A percentile compares a stretch with the other conserved stretches of the same genome.
phyloP scores from a whole-genome alignment of 441 rosid species.

The Croton laevigatus region DNA sequence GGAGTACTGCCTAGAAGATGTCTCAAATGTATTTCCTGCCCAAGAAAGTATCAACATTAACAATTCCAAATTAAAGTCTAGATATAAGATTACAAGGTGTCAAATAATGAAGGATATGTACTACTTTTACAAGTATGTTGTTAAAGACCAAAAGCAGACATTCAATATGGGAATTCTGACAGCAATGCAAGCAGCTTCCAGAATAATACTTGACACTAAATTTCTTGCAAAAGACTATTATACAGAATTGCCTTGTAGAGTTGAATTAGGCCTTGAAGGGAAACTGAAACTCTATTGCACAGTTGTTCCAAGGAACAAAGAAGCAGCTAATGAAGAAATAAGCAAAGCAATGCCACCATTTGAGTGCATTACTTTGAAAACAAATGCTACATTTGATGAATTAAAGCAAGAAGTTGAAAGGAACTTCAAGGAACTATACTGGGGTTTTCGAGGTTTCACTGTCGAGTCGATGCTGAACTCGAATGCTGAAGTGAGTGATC shows the following conservation, averaged over 20 bases:
- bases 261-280: slow-evolving; percentile 32
- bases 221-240: slow-evolving; percentile 60
- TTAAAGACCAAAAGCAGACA: slow-evolving; percentile 51
- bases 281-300: slow-evolving; percentile 61
- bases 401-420: slow-evolving; percentile 59
- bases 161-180: slow-evolving; percentile 35
- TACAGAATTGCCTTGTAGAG: slow-evolving; percentile 26
- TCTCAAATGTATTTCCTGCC: slow-evolving; percentile 45
- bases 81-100: slow-evolving; percentile 49
- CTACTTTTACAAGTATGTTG: slow-evolving; percentile 45
- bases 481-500: slow-evolving; percentile 36
- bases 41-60: slow-evolving; percentile 32
- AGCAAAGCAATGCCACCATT: slow-evolving; percentile 40
- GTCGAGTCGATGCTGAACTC: slow-evolving; percentile 42
- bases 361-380: slow-evolving; percentile 56
- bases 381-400: slow-evolving; percentile 57
- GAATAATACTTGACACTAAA: slow-evolving; percentile 70
- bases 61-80: slow-evolving; percentile 38
- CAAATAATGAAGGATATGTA: slow-evolving; percentile 66
- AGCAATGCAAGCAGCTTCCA: slow-evolving; percentile 52
- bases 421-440: slow-evolving; percentile 59
- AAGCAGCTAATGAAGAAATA: slow-evolving; percentile 17
- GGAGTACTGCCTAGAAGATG: slow-evolving; percentile 79
- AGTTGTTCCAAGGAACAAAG: slow-evolving; percentile 30
- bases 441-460: slow-evolving; percentile 55